Evolutionary conservation across 768 basidiomycete genomes (phyloP), one percentile per base, ranked within the genome.

Genomic region (Sutorius australiensis): DNA sequence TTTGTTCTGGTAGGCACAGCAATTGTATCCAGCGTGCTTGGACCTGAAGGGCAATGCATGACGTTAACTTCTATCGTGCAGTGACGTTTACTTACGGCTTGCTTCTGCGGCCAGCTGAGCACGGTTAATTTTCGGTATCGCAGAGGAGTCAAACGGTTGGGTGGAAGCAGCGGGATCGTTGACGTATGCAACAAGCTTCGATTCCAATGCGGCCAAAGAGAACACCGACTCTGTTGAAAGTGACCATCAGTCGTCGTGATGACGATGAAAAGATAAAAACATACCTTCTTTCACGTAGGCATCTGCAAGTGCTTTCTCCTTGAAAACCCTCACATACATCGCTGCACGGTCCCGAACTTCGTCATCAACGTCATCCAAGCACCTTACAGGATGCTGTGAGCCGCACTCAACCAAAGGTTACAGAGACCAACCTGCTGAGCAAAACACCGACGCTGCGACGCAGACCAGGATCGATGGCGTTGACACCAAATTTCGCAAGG

Each of bases 321-420:
- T 80, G 65, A 95, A 83, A 4, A 89, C 81, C 70, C 82, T 87
- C 56, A 98, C 80, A 70, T 97, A 98, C 72, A 99, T 79, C 9
- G 97, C 91, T 5, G 97, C 97, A 46, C 97, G 89, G 71, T 99
- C 97, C 40, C 97, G 86, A 48, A 99, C 97, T 76, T 99, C 97
- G 64, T 99, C 97, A 55, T 99, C 97, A 17, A 98, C 92, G 68
- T 99, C 97, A 67, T 98, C 95, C 61, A 99, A 75, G 67, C 97
- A 99, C 57, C 94, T 94, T 57, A 13, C 28, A 46, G 21, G 31
- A 50, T 4, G 37, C 33, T 21, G 39, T 63, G 10, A 54, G 56
- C 28, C 24, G 6, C 32, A 54, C 16, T 33, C 28, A 6, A 27
- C 12, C 13, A 13, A 42, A 38, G 27, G 40, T n/a, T 6, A 36